Conservation (phyloP, 2,329 filamentous ascomycete genomes). For the Arthrobotrys musiformis region DNA sequence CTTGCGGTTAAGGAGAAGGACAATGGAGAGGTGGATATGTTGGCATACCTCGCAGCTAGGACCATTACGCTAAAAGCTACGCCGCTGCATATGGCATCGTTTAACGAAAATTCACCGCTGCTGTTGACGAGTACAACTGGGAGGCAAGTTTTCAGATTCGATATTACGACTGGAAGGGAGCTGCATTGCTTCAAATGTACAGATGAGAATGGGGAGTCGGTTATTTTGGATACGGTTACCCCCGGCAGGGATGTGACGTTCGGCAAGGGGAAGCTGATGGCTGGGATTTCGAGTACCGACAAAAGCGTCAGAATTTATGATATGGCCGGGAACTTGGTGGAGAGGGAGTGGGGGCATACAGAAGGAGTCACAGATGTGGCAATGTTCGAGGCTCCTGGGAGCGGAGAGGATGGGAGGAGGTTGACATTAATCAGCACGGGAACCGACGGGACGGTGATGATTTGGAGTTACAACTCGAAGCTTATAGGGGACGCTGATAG, state of each 20-base stretch:
- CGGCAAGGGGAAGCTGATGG: conserved; percentile 72
- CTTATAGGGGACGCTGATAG: conserved; percentile 37
- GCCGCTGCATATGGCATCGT: conserved; percentile 82
- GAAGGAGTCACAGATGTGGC: conserved; percentile 89
- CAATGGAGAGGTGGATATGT: conserved; percentile 60
- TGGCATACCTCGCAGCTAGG: conserved; percentile 80
- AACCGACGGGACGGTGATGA: conserved; percentile 83
- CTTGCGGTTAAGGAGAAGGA: conserved; percentile 67
- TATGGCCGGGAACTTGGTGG: conserved; percentile 78
- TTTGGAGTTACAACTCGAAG: conserved; percentile 69
- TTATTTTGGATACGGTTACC: conserved; percentile 81
- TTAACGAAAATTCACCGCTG: conserved; percentile 70
- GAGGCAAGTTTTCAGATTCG: conserved; percentile 70
- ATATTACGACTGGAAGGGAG: conserved; percentile 61
- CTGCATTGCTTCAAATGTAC: conserved; percentile 78
- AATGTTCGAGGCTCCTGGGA: conserved; percentile 71
- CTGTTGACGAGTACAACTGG: conserved; percentile 73
- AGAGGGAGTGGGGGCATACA: conserved; percentile 93
- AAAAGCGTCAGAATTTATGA: conserved; percentile 95
- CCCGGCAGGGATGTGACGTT: conserved; percentile 70
- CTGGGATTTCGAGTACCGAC: conserved; percentile 92
- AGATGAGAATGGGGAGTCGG: conserved; percentile 84
- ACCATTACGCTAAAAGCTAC: conserved; percentile 86
- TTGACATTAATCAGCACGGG: conserved; percentile 75
- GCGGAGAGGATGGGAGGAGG: conserved; percentile 65